A percentile compares a stretch with the other conserved stretches of the same genome.
These are phyloP conservation scores for Teratosphaeria destructans DNA, from an alignment of 2,329 filamentous ascomycete species.

Conservation along the genomic window DNA sequence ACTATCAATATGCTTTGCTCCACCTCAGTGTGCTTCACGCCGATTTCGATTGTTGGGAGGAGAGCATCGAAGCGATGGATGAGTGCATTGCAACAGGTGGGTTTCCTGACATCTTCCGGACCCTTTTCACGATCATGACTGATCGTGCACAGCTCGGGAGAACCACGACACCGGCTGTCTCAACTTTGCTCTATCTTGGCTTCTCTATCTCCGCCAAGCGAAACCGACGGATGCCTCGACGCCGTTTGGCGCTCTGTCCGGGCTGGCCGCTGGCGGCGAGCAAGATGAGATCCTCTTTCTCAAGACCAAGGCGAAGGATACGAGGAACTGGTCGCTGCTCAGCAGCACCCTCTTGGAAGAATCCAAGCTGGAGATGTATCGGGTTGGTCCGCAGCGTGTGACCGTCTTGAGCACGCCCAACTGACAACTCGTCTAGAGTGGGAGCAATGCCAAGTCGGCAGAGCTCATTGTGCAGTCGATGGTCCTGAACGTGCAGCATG, in stretches of 20 bases:
- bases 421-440: slow-evolving; percentile 7
- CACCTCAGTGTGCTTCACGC: slow-evolving; percentile 89
- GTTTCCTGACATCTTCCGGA: neutral
- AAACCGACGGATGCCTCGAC: slow-evolving; percentile 48
- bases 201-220: slow-evolving; percentile 85
- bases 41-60: slow-evolving; percentile 83
- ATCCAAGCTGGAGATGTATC: slow-evolving; percentile 65
- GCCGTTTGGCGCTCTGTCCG: slow-evolving; percentile 12
- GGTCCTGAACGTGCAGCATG: slow-evolving; percentile 68
- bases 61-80: slow-evolving; percentile 88
- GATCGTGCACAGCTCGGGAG: slow-evolving; percentile 54
- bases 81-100: slow-evolving; percentile 74
- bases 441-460: slow-evolving; percentile 43
- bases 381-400: slow-evolving; percentile 47
- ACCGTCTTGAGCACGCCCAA: neutral
- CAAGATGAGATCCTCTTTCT: slow-evolving; percentile 76
- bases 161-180: slow-evolving; percentile 86
- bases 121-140: slow-evolving; percentile 1
- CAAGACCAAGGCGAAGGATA: slow-evolving; percentile 75
- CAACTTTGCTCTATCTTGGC: slow-evolving; percentile 92
- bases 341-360: slow-evolving; percentile 78
- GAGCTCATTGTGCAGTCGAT: slow-evolving; percentile 76
- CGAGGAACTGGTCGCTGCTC: slow-evolving; percentile 74
- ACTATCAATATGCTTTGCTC: slow-evolving; percentile 90
- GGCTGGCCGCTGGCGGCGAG: slow-evolving; percentile 35